Base-by-base conservation (phyloP, 768 basidiomycete genomes). In the Tylopilus felleus region DNA sequence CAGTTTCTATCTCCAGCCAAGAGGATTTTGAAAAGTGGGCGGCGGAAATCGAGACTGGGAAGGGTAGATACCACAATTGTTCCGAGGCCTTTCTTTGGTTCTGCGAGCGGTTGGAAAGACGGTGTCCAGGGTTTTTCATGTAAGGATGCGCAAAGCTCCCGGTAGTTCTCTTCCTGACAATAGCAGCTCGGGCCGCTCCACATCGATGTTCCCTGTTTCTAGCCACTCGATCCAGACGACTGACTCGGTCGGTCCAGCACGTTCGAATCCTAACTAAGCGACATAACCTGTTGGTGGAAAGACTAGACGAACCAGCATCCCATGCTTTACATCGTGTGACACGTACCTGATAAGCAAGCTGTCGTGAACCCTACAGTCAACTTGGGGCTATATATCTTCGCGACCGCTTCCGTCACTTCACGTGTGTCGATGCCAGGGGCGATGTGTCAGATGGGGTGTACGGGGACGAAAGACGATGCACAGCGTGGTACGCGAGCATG, bases 401-500 rank as follows among this genome's bases (percentile, higher is more conserved):
- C 76, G 8, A 95, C 80, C 21, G 95, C 77, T 55, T 89, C 79
- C 0, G 85, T 77, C 1, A 86, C 92, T 63, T 88, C 86, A 1
- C 85, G 79, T 0, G 88, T 85, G 29, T 87, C 91, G 57, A 94
- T 89, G 12, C 92, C 93, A 60, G 14, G 5, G 17, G 29, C 3
- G 28, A 29, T 13, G 6, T 33, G 29, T 49, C 2, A 55, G 56
- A 42, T 27, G 17, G 9, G 13, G n/a, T 2, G 5, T 13, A 27
- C 35, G 23, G 8, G 0, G 16, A 42, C 13, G 9, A 46, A n/a
- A 22, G 40, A 43, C 12, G 51, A 74, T 82, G 48, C 47, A 93
- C 90, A 63, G 75, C 83, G 56, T 84, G 90, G 67, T 93, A 96
- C 0, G 83, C 94, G 39, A 90, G 78, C 94, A 96, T 96, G 63